phyloP scores from a whole-genome alignment of 2,329 filamentous ascomycete species.

The Blumeriella jaapii region DNA sequence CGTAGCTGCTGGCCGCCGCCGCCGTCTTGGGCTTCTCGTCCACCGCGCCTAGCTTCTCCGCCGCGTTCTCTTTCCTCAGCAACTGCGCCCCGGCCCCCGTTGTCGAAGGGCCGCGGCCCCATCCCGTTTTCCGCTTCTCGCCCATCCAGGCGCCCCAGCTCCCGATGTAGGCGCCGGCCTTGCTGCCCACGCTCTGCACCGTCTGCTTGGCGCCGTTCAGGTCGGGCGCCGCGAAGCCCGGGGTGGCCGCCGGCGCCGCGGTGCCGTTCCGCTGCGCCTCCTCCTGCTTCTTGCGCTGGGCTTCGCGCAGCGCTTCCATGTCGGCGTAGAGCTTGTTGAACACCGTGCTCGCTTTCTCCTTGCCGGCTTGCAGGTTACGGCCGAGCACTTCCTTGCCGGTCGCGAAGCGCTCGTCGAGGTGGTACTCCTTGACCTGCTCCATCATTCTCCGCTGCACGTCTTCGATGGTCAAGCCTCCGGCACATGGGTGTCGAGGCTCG shows the following conservation, averaged over 20 bases:
- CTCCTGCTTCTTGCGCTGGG: constrained; percentile 54
- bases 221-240: constrained; percentile 24
- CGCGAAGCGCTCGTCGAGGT: constrained; percentile 81
- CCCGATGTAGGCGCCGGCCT: constrained; percentile 53
- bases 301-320: constrained; percentile 70
- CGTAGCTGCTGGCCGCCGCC: constrained; percentile 20
- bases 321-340: constrained; percentile 86
- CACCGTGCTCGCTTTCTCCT: constrained; percentile 75
- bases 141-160: constrained; percentile 61
- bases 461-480: constrained; percentile 83
- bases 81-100: constrained; percentile 1
- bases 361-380: constrained; percentile 78
- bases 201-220: constrained; percentile 35
- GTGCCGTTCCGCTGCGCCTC: constrained; percentile 27
- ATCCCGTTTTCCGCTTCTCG: constrained; percentile 54
- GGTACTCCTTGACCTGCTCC: constrained; percentile 86
- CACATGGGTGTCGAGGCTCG: constrained; percentile 85
- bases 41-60: constrained; percentile 2
- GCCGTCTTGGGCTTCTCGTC: constrained; percentile 20
- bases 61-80: constrained; percentile 17
- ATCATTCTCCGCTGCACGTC: constrained; percentile 84
- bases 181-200: constrained; percentile 38
- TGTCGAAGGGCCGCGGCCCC: constrained; percentile 17
- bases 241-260: constrained; percentile 11
- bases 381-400: constrained; percentile 75